Evolutionary conservation across 345 rosid genomes (phyloP), one percentile per base, ranked within the genome.

Genomic region (Ailanthus altissimus): DNA sequence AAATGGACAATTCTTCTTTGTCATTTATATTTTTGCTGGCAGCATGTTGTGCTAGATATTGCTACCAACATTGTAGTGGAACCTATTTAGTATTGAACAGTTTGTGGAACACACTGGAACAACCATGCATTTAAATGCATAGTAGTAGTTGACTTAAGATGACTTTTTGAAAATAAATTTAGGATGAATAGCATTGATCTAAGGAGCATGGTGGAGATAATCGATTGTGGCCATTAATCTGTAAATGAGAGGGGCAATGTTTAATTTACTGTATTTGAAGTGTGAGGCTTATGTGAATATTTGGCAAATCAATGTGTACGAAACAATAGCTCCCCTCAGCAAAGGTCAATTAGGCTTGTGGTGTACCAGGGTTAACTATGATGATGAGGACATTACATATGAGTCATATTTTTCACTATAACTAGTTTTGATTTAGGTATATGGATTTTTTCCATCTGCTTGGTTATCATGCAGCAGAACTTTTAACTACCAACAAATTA

Each of bases 401-500:
- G 5, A 5, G 9, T 60, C n/a, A 8, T 23, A 14, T 45, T 73
- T 28, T 15, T 14, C 15, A 56, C 38, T 46, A 26, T 28, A 26
- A 60, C 21, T 36, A 73, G 56, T 16, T n/a, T 28, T 5, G 18
- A 51, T 38, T 70, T n/a, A 50, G 70, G 67, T 61, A 51, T 75
- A 64, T 54, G 38, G 38, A 58, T 75, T 54, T 66, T 8, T 49
- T 63, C 64, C 42, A 38, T 77, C 20, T 32, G 58, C 60, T 47
- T 73, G 66, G 67, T 43, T 72, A 77, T 75, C 67, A 36, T 74
- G 59, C 87, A 95, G 98, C 99, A 40, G 99, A 95, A 80, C 85
- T 95, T 69, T 83, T 95, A 76, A 87, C 99, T 38, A 91, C 99
- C 28, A 93, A 93, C 84, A 95, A 95, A 75, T 75, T 95, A 79